A percentile compares a stretch with the other conserved stretches of the same genome.
Conservation (phyloP, 1,139 yeast genomes). For the Spencermartinsiella ligniputridi region DNA sequence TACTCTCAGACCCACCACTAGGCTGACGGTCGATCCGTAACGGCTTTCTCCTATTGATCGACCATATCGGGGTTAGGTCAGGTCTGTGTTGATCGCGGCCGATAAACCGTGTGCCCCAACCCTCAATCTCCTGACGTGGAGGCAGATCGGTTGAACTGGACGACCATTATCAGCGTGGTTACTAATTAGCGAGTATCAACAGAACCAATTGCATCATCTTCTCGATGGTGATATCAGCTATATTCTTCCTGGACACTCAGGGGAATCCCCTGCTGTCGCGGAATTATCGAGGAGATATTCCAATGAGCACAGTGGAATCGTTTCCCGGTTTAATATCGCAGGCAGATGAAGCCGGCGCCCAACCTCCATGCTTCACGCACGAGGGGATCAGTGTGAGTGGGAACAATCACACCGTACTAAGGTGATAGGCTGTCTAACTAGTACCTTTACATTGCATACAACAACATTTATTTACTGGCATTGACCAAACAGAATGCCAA, state of each 20-base stretch:
- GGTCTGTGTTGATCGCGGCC: no score
- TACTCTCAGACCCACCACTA: no score
- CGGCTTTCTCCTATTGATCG: no score
- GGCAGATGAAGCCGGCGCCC: conserved; percentile 59
- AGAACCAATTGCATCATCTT: no score
- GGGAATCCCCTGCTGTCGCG: conserved; percentile 86
- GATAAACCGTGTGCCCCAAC: no score
- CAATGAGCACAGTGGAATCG: conserved; percentile 70
- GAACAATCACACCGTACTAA: neutral
- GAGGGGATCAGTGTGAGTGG: conserved; percentile 61
- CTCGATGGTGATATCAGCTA: conserved; percentile 83
- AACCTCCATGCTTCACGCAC: conserved; percentile 71
- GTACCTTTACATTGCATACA: conserved; percentile 76
- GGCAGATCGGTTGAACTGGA: no score
- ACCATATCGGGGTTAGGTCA: no score
- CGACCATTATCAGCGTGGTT: no score
- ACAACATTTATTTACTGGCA: conserved; percentile 79
- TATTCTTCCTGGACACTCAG: conserved; percentile 84
- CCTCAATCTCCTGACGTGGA: no score
- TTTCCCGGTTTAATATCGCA: conserved; percentile 74
- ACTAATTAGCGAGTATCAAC: no score
- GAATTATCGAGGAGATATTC: conserved; percentile 90
- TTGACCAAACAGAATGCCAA: conserved; percentile 73
- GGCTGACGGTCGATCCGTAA: no score
- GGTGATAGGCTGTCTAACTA: conserved; percentile 5